Conservation (phyloP, 2,329 filamentous ascomycete genomes). For the Juglanconis juglandina region DNA sequence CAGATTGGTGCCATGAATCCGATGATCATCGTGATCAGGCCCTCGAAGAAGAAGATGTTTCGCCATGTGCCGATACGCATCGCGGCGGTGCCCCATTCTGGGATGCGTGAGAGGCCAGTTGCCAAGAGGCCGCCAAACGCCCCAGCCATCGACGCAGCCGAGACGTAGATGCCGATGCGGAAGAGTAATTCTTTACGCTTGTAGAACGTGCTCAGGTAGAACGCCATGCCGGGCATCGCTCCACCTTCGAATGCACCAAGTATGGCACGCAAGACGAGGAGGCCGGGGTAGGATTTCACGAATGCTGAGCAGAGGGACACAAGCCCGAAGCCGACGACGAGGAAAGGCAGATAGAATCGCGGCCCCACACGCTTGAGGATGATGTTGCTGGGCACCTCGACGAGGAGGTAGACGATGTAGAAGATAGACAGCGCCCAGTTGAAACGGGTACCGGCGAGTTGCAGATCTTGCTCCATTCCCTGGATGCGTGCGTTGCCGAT, state of each 20-base stretch:
- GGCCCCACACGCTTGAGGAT: slow-evolving; percentile 52
- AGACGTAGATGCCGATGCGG: slow-evolving; percentile 26
- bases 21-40: slow-evolving; percentile 48
- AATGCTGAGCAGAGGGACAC: slow-evolving; percentile 54
- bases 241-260: slow-evolving; percentile 56
- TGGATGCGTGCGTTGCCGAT: slow-evolving; percentile 56
- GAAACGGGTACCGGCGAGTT: slow-evolving; percentile 48
- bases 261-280: slow-evolving; percentile 42
- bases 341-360: slow-evolving; percentile 49
- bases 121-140: slow-evolving; percentile 38
- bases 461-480: slow-evolving; percentile 47
- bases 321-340: slow-evolving; percentile 54
- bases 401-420: slow-evolving; percentile 54
- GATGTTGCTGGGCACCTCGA: slow-evolving; percentile 55
- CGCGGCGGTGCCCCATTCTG: slow-evolving; percentile 44
- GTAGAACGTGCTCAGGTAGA: slow-evolving; percentile 55
- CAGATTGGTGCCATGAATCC: slow-evolving; percentile 47
- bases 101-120: slow-evolving; percentile 48
- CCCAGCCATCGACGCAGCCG: slow-evolving; percentile 31
- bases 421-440: slow-evolving; percentile 58
- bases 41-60: slow-evolving; percentile 64
- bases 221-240: slow-evolving; percentile 54
- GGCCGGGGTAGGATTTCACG: slow-evolving; percentile 42
- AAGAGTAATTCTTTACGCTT: slow-evolving; percentile 47
- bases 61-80: slow-evolving; percentile 49